Base-by-base conservation (phyloP, 2,329 filamentous ascomycete species). In the Sporothrix luriei region DNA sequence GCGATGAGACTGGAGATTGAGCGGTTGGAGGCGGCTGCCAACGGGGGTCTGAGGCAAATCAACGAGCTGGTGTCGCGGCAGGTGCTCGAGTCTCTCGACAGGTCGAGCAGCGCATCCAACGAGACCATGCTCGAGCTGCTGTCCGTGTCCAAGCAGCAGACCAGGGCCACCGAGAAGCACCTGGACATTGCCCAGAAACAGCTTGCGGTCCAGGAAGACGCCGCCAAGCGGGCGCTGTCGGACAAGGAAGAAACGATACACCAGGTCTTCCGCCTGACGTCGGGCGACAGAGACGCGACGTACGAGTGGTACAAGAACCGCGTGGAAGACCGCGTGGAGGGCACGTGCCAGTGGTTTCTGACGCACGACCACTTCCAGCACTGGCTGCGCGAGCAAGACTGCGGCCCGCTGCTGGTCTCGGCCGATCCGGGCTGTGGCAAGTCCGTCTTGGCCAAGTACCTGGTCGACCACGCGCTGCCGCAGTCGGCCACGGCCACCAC, bases 401-500 rank as follows among this genome's bases (percentile, higher is more conserved):
- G 76, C 0, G 77, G 76, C 0, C 74, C 76, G 0, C 70, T 82
- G 7, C 73, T 79, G 38, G 75, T 81, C n/a, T 75, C 80, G 1
- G 79, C 78, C 2, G 79, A 80, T 70, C 79, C 79, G 29, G 79
- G 79, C 0, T 81, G 78, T 65, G 78, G 79, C 2, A 81, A 81
- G 70, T 81, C 79, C 0, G 78, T 78, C 49, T 65, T 81, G 48
- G 76, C 79, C 10, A 78, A 75, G 55, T 77, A 76, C 57, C 74
- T 81, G 0, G 71, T 79, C 21, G 76, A 79, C 54, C 43, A 75
- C 6, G 68, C 52, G 7, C 70, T 80, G 0, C 74, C 73, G 38
- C 19, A 14, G 3, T 33, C 33, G 33, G 33, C 33, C 33, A 7
- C 33, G 33, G 33, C 33, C 33, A 33, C 33, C 21, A 76, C 75